phyloP scores from a whole-genome alignment of 768 basidiomycete species.

The Leccinum broughii region DNA sequence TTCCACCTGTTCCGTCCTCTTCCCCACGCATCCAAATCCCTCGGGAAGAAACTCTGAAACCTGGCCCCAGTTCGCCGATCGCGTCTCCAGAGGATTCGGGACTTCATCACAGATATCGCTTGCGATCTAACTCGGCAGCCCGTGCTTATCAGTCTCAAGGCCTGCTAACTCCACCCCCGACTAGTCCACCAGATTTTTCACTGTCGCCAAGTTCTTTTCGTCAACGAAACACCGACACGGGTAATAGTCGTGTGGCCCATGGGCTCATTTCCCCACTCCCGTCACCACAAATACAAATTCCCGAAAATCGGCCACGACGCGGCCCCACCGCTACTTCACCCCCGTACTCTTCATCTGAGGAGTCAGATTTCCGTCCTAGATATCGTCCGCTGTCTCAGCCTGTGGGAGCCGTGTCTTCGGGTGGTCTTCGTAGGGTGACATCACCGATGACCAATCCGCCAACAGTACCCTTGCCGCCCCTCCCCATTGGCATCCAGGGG shows the following conservation, averaged over 20 bases:
- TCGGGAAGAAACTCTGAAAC: slow-evolving; percentile 1
- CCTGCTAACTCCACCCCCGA: slow-evolving; percentile 8
- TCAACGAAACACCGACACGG: neutral
- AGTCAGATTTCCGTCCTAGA: slow-evolving; percentile 4
- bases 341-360: slow-evolving; percentile 10
- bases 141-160: neutral
- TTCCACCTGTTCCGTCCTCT: neutral
- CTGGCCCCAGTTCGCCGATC: slow-evolving; percentile 10
- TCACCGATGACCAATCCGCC: slow-evolving; percentile 19
- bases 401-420: neutral
- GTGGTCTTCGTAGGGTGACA: slow-evolving; percentile 6
- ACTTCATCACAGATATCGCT: slow-evolving; percentile 4
- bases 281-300: neutral
- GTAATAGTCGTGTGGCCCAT: neutral
- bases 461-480: slow-evolving; percentile 21
- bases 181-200: slow-evolving; percentile 4
- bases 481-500: slow-evolving; percentile 16
- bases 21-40: slow-evolving; percentile 21
- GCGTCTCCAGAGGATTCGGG: slow-evolving; percentile 21
- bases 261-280: neutral
- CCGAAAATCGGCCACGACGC: slow-evolving; percentile 7
- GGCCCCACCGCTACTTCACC: neutral
- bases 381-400: slow-evolving; percentile 5
- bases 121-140: slow-evolving; percentile 2
- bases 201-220: neutral